These are phyloP conservation scores for Oryza glumipatula DNA, from an alignment of 176 grass and related monocot species.

Conservation along the genomic window DNA sequence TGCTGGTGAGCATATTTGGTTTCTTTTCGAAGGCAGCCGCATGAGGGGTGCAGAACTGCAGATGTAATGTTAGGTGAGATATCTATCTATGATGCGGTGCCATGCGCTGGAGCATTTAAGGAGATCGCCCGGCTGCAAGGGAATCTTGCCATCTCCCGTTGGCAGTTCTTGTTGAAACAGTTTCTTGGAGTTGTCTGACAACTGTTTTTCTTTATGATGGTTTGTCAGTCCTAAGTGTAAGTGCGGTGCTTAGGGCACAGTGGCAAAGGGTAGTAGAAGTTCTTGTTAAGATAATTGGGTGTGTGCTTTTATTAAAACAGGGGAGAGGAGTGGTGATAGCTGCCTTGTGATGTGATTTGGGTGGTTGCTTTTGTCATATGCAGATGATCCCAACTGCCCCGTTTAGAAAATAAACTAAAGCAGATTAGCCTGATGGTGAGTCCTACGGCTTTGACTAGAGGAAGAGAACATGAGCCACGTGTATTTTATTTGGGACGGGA, in stretches of 20 bases:
- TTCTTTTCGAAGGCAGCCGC: conserved; percentile 6
- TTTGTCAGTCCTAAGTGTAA: neutral
- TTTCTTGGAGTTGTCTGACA: conserved; percentile 14
- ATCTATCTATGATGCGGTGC: conserved; percentile 8
- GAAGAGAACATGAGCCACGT: conserved; percentile 51
- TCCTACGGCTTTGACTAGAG: conserved; percentile 31
- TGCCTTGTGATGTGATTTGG: conserved; percentile 31
- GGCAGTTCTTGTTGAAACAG: conserved; percentile 21
- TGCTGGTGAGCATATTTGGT: conserved; percentile 40
- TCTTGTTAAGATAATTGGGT: conserved; percentile 12
- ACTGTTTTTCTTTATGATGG: conserved; percentile 25
- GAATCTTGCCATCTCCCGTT: conserved; percentile 25
- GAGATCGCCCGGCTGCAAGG: conserved; percentile 13
- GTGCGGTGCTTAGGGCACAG: conserved; percentile 16
- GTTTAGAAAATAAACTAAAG: conserved; percentile 31
- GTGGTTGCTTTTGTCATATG: conserved; percentile 43
- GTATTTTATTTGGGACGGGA: conserved; percentile 36
- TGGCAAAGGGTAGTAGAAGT: neutral
- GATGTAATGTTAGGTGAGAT: conserved; percentile 25
- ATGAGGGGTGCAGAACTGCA: neutral
- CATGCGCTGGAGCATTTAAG: conserved; percentile 18
- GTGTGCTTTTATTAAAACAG: conserved; percentile 35
- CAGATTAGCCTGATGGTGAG: conserved; percentile 15
- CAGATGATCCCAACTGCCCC: conserved; percentile 48
- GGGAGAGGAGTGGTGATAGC: conserved; percentile 23